Conservation (phyloP, 140 eudicot genomes). For the Oenanthe javanica region DNA sequence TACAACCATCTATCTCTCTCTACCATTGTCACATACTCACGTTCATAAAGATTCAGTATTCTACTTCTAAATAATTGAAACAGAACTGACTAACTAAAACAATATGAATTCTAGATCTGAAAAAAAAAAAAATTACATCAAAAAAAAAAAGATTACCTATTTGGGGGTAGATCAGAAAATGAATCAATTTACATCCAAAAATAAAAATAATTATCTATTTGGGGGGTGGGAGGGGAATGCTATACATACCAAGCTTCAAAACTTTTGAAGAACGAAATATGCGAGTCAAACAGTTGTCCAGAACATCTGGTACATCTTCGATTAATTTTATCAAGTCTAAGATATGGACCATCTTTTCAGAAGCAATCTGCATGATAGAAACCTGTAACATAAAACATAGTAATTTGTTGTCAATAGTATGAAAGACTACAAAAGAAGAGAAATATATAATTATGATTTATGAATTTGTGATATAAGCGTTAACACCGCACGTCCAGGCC, state of each 20-base stretch:
- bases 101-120: neutral
- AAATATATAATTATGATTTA: neutral
- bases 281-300: conserved; percentile 74
- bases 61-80: neutral
- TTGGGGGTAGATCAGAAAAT: neutral
- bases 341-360: conserved; percentile 75
- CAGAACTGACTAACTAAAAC: neutral
- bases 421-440: neutral
- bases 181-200: neutral
- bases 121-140: neutral
- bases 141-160: neutral
- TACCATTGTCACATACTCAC: neutral
- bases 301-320: conserved; percentile 51
- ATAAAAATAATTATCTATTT: neutral
- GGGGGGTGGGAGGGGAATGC: neutral
- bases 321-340: conserved; percentile 77
- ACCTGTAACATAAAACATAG: conserved; percentile 53
- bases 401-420: neutral
- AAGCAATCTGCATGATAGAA: conserved; percentile 94
- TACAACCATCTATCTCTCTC: neutral
- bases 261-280: conserved; percentile 77
- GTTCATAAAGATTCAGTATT: neutral
- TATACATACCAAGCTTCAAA: conserved; percentile 77
- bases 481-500: neutral
- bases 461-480: neutral